Evolutionary conservation across 2,329 filamentous ascomycete species (phyloP).

Genomic region (Ceratocystis cubensis): DNA sequence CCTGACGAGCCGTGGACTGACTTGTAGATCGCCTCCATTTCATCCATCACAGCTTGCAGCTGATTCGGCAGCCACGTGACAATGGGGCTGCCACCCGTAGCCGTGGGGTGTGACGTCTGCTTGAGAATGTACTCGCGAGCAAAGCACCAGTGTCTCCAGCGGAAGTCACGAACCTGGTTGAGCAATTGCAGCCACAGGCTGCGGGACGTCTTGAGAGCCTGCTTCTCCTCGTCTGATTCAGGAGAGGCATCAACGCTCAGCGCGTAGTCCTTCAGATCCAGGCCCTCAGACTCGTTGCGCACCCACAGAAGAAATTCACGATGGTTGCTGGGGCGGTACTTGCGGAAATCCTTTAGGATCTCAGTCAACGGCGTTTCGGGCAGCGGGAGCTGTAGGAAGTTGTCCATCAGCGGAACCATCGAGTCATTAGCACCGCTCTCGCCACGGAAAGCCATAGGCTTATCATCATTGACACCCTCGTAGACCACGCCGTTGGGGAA

Average conservation of each 20-base stretch:
- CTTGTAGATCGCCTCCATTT: conserved; percentile 51
- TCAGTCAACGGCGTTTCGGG: conserved; percentile 77
- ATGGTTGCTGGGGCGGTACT: conserved; percentile 81
- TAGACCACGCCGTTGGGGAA: conserved; percentile 87
- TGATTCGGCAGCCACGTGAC: conserved; percentile 79
- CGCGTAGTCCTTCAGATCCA: conserved; percentile 48
- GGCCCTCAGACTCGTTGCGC: conserved; percentile 34
- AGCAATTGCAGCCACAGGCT: conserved; percentile 52
- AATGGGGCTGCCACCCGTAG: conserved; percentile 69
- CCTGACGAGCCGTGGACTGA: conserved; percentile 33
- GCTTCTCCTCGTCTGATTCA: conserved; percentile 23
- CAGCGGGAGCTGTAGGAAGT: conserved; percentile 76
- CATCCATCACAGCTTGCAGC: conserved; percentile 56
- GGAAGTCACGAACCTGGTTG: conserved; percentile 67
- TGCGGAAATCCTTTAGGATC: conserved; percentile 77
- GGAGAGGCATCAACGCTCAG: conserved; percentile 28
- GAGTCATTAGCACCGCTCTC: conserved; percentile 90
- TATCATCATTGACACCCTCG: conserved; percentile 59
- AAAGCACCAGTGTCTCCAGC: conserved; percentile 79
- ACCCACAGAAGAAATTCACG: conserved; percentile 72
- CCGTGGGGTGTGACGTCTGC: conserved; percentile 61
- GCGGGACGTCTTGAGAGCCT: conserved; percentile 40
- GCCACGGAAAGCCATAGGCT: conserved; percentile 72
- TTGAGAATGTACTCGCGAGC: conserved; percentile 75
- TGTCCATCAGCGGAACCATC: conserved; percentile 85